Percentiles rank a stretch among this genome's conserved stretches.
These are phyloP conservation scores for Taiozyma sp. DNA, from an alignment of 1,139 yeast genomes.

Conservation along the genomic window DNA sequence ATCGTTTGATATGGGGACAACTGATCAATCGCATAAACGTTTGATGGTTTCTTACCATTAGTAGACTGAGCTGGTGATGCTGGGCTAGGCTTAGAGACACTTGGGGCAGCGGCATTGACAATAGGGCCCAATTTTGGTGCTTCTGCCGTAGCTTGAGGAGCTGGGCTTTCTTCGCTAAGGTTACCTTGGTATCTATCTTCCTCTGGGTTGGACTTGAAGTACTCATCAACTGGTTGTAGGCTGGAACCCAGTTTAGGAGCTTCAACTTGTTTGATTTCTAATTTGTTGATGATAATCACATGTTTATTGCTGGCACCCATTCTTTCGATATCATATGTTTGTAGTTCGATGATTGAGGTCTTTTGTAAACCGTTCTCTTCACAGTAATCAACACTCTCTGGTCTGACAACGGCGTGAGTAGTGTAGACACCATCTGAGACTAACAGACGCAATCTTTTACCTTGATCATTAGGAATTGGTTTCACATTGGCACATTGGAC, in stretches of 20 bases:
- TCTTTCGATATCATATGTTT: slow-evolving; percentile 31
- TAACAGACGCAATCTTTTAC: slow-evolving; percentile 50
- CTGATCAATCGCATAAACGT: slow-evolving; percentile 73
- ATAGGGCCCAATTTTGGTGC: slow-evolving; percentile 5
- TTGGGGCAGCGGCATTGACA: slow-evolving; percentile 4
- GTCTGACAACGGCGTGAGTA: slow-evolving; percentile 64
- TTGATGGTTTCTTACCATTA: slow-evolving; percentile 31
- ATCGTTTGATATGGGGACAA: slow-evolving; percentile 86
- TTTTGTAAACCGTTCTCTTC: slow-evolving; percentile 43
- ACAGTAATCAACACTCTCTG: slow-evolving; percentile 48
- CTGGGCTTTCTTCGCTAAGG: slow-evolving; percentile 19
- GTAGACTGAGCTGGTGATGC: neutral
- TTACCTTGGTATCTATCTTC: slow-evolving; percentile 36
- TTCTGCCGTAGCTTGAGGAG: slow-evolving; percentile 22
- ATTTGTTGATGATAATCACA: slow-evolving; percentile 49
- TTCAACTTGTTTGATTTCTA: slow-evolving; percentile 40
- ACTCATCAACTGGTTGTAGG: slow-evolving; percentile 44
- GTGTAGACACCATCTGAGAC: slow-evolving; percentile 61
- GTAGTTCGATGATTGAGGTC: slow-evolving; percentile 26
- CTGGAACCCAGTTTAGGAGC: slow-evolving; percentile 38
- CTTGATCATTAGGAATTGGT: slow-evolving; percentile 38
- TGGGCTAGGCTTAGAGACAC: slow-evolving; percentile 9
- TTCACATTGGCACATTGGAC: slow-evolving; percentile 48
- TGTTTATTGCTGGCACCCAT: slow-evolving; percentile 49
- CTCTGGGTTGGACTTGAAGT: slow-evolving; percentile 50